A percentile compares a stretch with the other conserved stretches of the same genome.
These are phyloP conservation scores for Tetrahymena malaccensis DNA, from an alignment of 73 alveolate genomes.

Conservation along the genomic window DNA sequence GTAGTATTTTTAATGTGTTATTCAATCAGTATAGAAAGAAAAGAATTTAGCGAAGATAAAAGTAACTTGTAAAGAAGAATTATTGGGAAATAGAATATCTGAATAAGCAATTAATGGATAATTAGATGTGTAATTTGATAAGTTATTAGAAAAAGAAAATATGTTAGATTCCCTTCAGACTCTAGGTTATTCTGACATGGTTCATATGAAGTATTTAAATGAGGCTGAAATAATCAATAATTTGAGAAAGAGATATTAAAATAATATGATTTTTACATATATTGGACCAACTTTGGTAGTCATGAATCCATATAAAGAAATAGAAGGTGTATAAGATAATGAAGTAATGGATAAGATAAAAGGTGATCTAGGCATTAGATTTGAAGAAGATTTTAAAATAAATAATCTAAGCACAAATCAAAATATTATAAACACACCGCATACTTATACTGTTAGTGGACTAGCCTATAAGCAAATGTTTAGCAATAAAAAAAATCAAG, in stretches of 20 bases:
- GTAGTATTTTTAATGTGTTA: not conserved
- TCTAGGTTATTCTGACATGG: slow-evolving; percentile 65
- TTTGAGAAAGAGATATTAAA: slow-evolving; percentile 66
- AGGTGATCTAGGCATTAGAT: not conserved
- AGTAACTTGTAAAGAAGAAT: not conserved
- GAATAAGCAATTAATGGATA: not conserved
- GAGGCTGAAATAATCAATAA: slow-evolving; percentile 73
- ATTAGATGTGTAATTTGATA: not conserved
- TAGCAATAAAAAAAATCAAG: slow-evolving; percentile 68
- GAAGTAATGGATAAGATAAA: not conserved
- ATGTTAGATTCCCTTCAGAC: not conserved
- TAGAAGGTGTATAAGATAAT: slow-evolving; percentile 16
- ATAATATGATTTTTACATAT: slow-evolving; percentile 85
- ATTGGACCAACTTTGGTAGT: slow-evolving; percentile 93
- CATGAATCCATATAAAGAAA: slow-evolving; percentile 84
- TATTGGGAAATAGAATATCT: not conserved
- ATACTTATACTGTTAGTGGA: slow-evolving; percentile 82
- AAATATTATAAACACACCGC: slow-evolving; percentile 60
- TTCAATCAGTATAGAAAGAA: not conserved
- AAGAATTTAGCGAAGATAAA: not conserved
- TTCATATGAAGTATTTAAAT: slow-evolving; percentile 63
- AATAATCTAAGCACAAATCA: not conserved
- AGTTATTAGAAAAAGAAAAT: not conserved
- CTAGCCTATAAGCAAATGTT: slow-evolving; percentile 71
- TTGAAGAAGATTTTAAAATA: slow-evolving; percentile 4